Evolutionary conservation across 495 filamentous ascomycete species (phyloP), one percentile per base, ranked within the genome.

Genomic region (Cercophora scortea): DNA sequence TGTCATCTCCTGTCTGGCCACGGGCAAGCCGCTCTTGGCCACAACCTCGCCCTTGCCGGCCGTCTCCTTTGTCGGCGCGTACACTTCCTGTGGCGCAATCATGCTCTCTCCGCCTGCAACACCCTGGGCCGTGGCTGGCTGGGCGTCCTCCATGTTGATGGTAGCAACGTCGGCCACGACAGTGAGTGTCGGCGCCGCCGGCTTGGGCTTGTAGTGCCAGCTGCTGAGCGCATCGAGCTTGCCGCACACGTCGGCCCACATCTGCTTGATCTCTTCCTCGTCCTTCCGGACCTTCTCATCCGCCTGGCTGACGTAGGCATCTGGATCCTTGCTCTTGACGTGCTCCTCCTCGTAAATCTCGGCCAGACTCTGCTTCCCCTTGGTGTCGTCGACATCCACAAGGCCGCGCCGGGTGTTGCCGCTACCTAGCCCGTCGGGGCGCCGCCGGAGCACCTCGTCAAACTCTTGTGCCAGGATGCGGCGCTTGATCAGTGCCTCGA

Each of bases 341-440:
- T 96, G 89, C 44, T 97, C 91, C 61, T 89, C 84, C 70, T 97
- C 94, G 66, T 97, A 97, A 45, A 95, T 78, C 62, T 97, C 92
- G 1, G 90, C 93, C 25, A 98, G 80, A 51, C 86, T 83, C 60
- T 95, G 84, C 62, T 87, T 82, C 6, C 85, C 79, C 71, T 96
- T 97, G 52, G 79, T 85, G 65, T 96, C 90, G 50, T 92, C 87
- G 10, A 97, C 71, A 57, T 95, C 90, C 53, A 93, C 81, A 3
- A 78, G 65, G 0, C 86, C 86, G 56, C 89, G 76, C 19, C 83
- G 79, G 6, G 76, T 63, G 9, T 77, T 71, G 25, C 25, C 25
- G 38, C 77, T 77, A n/a, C 71, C 74, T 6, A 82, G 63, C 11
- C 84, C 70, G 56, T 84, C 82, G 15, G 94, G 93, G 11, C 90